These are phyloP conservation scores for Trypanosoma cruzi DNA, from an alignment of 208 protist genomes.

Conservation along the genomic window DNA sequence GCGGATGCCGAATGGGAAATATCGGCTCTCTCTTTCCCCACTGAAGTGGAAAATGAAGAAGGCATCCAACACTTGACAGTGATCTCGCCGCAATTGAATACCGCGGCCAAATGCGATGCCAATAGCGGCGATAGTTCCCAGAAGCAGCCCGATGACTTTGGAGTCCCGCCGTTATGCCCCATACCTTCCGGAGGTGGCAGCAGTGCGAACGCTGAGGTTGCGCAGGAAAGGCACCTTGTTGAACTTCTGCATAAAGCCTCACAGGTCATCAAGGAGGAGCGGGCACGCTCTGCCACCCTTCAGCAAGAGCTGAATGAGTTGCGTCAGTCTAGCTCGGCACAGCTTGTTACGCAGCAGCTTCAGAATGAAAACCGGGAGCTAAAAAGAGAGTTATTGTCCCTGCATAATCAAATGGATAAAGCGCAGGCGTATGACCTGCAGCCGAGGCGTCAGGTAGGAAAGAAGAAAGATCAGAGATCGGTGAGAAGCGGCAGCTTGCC, in stretches of 20 bases:
- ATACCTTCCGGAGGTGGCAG: not conserved
- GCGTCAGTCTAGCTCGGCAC: not conserved
- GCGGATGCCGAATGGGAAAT: not conserved
- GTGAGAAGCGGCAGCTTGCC: not conserved
- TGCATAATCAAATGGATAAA: not conserved
- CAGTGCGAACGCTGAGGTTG: not conserved
- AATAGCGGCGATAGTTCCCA: not conserved
- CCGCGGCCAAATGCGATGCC: not conserved
- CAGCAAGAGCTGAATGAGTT: slow-evolving; percentile 18
- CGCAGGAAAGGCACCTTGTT: slow-evolving; percentile 25
- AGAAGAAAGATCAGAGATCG: not conserved
- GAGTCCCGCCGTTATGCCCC: slow-evolving; percentile 9
- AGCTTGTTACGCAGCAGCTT: not conserved
- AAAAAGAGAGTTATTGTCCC: not conserved
- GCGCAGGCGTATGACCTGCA: not conserved
- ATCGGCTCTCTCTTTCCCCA: not conserved
- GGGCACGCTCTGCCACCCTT: slow-evolving; percentile 22
- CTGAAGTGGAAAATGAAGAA: not conserved
- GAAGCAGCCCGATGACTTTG: not conserved
- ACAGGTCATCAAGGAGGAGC: slow-evolving; percentile 38
- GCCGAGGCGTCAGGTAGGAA: not conserved
- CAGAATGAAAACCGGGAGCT: slow-evolving; percentile 14
- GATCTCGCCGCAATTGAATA: not conserved
- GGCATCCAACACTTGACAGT: not conserved
- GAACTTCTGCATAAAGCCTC: slow-evolving; percentile 40